phyloP scores from a whole-genome alignment of 2,329 filamentous ascomycete genomes.

The Zymoseptoria crescenta region DNA sequence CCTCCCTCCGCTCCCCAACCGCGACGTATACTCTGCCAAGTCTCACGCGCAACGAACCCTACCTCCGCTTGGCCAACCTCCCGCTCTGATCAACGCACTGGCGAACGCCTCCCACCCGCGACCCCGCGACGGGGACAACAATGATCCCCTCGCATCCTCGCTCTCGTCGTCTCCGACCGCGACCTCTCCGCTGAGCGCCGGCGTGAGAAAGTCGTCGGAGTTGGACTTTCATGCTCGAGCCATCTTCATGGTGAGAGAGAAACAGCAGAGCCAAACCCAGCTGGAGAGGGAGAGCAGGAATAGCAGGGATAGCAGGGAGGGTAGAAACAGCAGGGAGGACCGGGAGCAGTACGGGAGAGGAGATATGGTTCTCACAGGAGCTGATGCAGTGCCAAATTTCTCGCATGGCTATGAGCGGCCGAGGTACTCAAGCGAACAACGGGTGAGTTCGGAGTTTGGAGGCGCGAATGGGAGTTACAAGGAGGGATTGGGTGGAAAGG shows the following conservation, averaged over 20 bases:
- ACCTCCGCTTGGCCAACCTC: neutral
- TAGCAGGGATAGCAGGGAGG: conserved; percentile 25
- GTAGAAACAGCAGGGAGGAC: neutral
- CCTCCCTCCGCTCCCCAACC: neutral
- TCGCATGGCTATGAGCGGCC: neutral
- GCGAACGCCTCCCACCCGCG: conserved; percentile 18
- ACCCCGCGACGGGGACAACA: conserved; percentile 24
- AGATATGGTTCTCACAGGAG: neutral
- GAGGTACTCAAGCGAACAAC: neutral
- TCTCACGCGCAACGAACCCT: too few species aligned
- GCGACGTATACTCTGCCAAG: too few species aligned
- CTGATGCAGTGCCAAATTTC: neutral
- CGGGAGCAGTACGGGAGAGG: too few species aligned
- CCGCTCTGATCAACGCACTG: conserved; percentile 12
- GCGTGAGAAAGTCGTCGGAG: conserved; percentile 23
- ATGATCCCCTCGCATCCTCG: conserved; percentile 10
- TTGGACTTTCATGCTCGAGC: conserved; percentile 25
- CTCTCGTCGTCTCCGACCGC: conserved; percentile 4
- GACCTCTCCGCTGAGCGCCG: conserved; percentile 5
- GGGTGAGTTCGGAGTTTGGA: conserved; percentile 25
- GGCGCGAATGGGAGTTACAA: conserved; percentile 35
- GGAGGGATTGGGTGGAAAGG: conserved; percentile 23
- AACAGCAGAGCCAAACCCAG: conserved; percentile 26
- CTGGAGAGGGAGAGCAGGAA: conserved; percentile 25
- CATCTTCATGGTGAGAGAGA: conserved; percentile 37